Evolutionary conservation across 163 green algal species (phyloP), one percentile per base, ranked within the genome.

Genomic region (Volvox carteri): DNA sequence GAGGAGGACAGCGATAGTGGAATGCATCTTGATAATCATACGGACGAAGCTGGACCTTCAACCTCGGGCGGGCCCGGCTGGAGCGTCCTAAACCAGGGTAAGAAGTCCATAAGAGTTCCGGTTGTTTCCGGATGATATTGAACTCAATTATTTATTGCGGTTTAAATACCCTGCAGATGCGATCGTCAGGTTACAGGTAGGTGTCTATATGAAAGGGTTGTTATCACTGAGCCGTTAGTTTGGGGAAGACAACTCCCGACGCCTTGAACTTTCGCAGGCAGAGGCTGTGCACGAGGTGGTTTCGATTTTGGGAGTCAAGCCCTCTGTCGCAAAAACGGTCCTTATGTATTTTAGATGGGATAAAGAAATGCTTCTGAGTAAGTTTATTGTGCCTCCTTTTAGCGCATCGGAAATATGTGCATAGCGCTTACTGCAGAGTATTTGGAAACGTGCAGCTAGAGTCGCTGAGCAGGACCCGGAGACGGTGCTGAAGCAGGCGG

Each of bases 261-360:
- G 33, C 1, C 39, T 35, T 35, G 39, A 35, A 72, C 60, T 11
- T 16, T 56, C 39, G 74, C 94, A 96, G 93, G 90, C 87, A 2
- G 87, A 95, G 73, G 93, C 94, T 9, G 86, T 96, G 30, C 67
- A 83, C 5, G 78, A 92, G 4, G 94, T 96, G 1, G 87, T 90
- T 9, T 65, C 30, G 30, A 95, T 97, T 35, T 87, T 96, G 50
- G 91, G 90, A 33, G 96, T 93, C 78, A 92, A 80, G 48, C 78
- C 75, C 1, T 92, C 90, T 12, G 90, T 90, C 5, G 93, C 95
- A 30, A 92, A 95, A 41, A 92, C 90, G 5, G 93, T 98, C 75
- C 95, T 98, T 4, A 97, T 96, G 65, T 93, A 93, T 81, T 96
- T 96, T 86, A 92, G 91, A 37, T 98, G 95, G 95, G 91, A 96